Percentiles rank a stretch among this genome's conserved stretches.
Evolutionary conservation across 176 grass and related monocot genomes (phyloP).

Genomic region (Triticum timopheevii): DNA sequence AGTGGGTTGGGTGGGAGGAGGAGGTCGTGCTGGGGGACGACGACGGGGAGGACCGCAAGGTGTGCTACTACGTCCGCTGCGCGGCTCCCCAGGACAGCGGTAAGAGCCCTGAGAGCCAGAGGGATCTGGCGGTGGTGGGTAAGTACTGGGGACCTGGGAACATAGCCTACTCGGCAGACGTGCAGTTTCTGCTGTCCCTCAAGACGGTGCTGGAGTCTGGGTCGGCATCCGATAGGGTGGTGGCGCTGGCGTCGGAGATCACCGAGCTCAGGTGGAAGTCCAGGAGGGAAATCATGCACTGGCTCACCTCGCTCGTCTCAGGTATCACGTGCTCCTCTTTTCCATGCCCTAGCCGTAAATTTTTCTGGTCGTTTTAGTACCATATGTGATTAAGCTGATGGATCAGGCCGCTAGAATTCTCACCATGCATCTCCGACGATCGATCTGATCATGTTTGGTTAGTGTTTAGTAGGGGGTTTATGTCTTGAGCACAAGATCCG

Average conservation of each 20-base stretch:
- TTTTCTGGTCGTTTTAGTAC: neutral
- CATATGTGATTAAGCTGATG: neutral
- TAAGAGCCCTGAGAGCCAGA: neutral
- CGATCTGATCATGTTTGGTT: neutral
- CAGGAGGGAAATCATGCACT: constrained; percentile 59
- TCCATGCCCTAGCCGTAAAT: neutral
- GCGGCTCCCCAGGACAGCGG: neutral
- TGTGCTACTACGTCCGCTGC: constrained; percentile 59
- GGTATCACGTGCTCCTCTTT: constrained; percentile 33
- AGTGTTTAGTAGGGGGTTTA: neutral
- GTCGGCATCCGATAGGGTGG: constrained; percentile 25
- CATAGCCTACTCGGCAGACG: constrained; percentile 47
- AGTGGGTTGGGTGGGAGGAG: constrained; percentile 30
- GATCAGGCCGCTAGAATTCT: neutral
- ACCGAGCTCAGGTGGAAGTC: constrained; percentile 46
- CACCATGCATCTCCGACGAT: neutral
- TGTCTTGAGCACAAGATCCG: neutral
- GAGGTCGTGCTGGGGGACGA: constrained; percentile 45
- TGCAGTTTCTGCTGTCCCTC: constrained; percentile 39
- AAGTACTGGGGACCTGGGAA: constrained; percentile 44
- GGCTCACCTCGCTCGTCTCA: constrained; percentile 61
- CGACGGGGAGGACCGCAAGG: constrained; percentile 20
- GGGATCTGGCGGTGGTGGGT: constrained; percentile 65
- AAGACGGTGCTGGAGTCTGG: neutral
- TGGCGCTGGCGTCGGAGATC: constrained; percentile 15